Conservation (phyloP, 768 basidiomycete genomes). For the Nidula microcarpa region DNA sequence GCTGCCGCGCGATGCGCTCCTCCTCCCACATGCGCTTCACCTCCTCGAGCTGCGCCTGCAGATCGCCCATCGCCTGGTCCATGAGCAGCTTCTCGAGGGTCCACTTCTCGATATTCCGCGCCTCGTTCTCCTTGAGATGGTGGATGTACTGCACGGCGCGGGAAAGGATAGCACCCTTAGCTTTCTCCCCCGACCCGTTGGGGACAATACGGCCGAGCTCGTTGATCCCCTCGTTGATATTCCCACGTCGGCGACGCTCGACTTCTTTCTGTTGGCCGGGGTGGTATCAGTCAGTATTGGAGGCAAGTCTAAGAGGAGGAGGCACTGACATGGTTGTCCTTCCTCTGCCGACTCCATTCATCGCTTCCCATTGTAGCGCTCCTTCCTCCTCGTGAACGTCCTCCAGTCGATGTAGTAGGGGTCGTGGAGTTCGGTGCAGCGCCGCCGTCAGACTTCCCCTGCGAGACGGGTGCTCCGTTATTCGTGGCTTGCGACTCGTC, state of each 20-base stretch:
- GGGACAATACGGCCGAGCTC: slow-evolving; percentile 88
- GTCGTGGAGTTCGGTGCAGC: slow-evolving; percentile 18
- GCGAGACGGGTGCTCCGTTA: slow-evolving; percentile 7
- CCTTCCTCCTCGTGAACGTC: slow-evolving; percentile 48
- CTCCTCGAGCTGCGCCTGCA: slow-evolving; percentile 82
- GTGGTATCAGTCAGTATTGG: neutral
- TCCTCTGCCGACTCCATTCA: slow-evolving; percentile 77
- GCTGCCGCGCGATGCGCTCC: slow-evolving; percentile 56
- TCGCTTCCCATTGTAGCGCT: slow-evolving; percentile 66
- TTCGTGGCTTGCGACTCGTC: slow-evolving; percentile 8
- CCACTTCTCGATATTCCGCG: slow-evolving; percentile 90
- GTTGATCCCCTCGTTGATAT: slow-evolving; percentile 96
- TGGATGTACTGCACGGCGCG: slow-evolving; percentile 91
- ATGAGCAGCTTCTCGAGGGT: slow-evolving; percentile 88
- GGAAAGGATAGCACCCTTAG: slow-evolving; percentile 85
- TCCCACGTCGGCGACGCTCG: slow-evolving; percentile 89
- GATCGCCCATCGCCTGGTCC: slow-evolving; percentile 89
- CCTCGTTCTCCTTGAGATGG: slow-evolving; percentile 87
- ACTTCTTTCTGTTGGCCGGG: slow-evolving; percentile 84
- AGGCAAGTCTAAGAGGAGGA: slow-evolving; percentile 1
- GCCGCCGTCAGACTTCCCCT: slow-evolving; percentile 9
- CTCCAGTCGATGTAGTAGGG: slow-evolving; percentile 22
- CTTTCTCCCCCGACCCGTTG: slow-evolving; percentile 80
- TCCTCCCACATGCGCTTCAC: slow-evolving; percentile 80
- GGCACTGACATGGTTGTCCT: slow-evolving; percentile 72